Evolutionary conservation across 2,329 filamentous ascomycete species (phyloP), one percentile per base, ranked within the genome.

Genomic region (Lasiodiplodia hormozganensis): DNA sequence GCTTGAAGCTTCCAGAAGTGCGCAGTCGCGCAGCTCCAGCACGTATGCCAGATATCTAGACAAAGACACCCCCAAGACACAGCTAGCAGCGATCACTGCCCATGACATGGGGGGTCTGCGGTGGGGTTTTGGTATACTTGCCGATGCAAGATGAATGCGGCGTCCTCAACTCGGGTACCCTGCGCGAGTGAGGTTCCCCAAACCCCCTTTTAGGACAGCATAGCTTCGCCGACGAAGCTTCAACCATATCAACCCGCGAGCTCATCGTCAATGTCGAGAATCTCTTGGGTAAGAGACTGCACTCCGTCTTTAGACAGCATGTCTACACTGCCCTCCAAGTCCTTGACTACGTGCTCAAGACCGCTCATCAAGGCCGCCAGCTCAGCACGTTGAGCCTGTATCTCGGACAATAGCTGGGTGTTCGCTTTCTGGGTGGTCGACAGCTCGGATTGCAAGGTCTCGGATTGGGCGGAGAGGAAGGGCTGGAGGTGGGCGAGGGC

Each of bases 401-500:
- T 82, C 11, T 80, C 83, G 62, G 82, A 81, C 49, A 86, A 78
- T 6, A 89, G 77, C 67, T 82, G 79, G n/a, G 77, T 78, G 72
- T 90, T 90, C 67, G 86, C 80, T 18, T 79, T 72, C 71, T 88
- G 83, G 4, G 85, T 82, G 25, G 76, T 76, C 64, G 83, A 78
- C 43, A 90, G 78, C 68, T 84, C 83, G n/a, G 75, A 71, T 65
- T 83, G 81, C 69, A 90, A 79, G 2, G 82, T 76, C n/a, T 77
- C 75, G 25, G 85, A 82, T 60, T 85, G 83, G 71, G 84, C 79
- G 53, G 82, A 78, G 62, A 90, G 78, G 69, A 86, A 86, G 0
- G 88, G 87, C 62, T 83, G 82, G 4, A 90, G 77, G 75, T 89
- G 87, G n/a, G 87, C 86, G 21, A 83, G 80, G 70, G 88, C 86